A percentile compares a stretch with the other conserved stretches of the same genome.
phyloP scores from a whole-genome alignment of 2,329 filamentous ascomycete genomes.

The Penicillium brasilianum region DNA sequence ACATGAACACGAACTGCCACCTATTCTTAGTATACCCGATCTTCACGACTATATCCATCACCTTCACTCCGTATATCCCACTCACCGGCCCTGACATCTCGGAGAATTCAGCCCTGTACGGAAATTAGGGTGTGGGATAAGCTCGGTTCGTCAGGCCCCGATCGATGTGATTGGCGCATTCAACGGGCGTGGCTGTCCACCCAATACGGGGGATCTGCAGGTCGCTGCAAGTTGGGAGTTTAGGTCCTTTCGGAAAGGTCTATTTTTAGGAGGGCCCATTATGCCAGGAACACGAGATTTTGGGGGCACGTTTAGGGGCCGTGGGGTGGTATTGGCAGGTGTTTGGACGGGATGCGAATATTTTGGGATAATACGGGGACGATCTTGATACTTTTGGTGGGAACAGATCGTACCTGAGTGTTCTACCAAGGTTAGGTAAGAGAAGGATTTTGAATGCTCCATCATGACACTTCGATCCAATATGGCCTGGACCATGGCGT shows the following conservation, averaged over 20 bases:
- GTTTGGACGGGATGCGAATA: neutral
- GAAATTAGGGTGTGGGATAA: conserved; percentile 5
- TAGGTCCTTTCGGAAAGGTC: neutral
- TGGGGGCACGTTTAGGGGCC: neutral
- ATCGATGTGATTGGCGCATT: neutral
- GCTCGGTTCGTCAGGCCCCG: conserved; percentile 4
- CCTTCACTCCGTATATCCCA: neutral
- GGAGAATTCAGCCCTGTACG: conserved; percentile 1
- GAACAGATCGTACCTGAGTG: neutral
- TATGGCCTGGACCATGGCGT: neutral
- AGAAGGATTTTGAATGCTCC: neutral
- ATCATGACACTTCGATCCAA: neutral
- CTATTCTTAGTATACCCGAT: neutral
- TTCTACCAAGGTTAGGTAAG: neutral
- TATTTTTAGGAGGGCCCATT: conserved; percentile 4
- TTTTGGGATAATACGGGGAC: neutral
- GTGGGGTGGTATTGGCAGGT: neutral
- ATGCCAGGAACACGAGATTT: conserved; percentile 8
- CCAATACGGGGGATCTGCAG: conserved; percentile 7
- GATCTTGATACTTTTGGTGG: neutral
- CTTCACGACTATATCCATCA: neutral
- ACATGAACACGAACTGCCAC: neutral
- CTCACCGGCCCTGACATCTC: neutral
- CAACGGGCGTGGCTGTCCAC: conserved; percentile 5
- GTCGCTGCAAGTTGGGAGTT: neutral